Evolutionary conservation across 441 rosid genomes (phyloP).

Genomic region (Croton laevigatus): DNA sequence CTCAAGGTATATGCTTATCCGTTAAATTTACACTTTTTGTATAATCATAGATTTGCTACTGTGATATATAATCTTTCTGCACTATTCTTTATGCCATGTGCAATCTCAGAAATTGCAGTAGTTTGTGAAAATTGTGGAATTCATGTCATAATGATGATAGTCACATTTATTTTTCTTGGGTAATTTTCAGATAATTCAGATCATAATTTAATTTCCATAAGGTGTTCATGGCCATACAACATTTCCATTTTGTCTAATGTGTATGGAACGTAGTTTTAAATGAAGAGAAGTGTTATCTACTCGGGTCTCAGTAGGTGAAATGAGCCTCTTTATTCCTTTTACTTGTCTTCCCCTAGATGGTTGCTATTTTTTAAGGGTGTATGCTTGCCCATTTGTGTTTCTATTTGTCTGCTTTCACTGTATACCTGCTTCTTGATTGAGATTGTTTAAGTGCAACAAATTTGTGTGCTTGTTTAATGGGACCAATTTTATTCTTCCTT

Average conservation of each 20-base stretch:
- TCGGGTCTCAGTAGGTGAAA: too few species aligned
- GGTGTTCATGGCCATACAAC: not conserved
- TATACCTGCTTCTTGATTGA: not conserved
- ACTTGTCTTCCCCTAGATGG: too few species aligned
- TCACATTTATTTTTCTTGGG: not conserved
- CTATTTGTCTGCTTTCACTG: not conserved
- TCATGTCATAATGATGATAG: not conserved
- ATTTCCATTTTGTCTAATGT: not conserved
- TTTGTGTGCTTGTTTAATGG: too few species aligned
- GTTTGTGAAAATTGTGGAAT: not conserved
- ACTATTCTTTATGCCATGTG: not conserved
- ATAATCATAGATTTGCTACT: not conserved
- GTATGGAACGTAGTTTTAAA: too few species aligned
- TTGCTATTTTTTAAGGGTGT: too few species aligned
- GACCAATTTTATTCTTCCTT: too few species aligned
- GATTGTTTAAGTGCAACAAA: not conserved
- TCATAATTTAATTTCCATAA: not conserved
- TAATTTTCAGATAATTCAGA: not conserved
- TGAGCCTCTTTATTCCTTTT: too few species aligned
- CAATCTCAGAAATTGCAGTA: not conserved
- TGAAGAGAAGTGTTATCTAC: too few species aligned
- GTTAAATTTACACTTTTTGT: not conserved
- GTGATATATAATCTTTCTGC: not conserved
- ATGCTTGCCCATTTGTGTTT: too few species aligned
- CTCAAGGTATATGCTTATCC: conserved; percentile 32